Base-by-base conservation (phyloP, 352 stramenopile genomes). In the Globisporangium abappressorium region DNA sequence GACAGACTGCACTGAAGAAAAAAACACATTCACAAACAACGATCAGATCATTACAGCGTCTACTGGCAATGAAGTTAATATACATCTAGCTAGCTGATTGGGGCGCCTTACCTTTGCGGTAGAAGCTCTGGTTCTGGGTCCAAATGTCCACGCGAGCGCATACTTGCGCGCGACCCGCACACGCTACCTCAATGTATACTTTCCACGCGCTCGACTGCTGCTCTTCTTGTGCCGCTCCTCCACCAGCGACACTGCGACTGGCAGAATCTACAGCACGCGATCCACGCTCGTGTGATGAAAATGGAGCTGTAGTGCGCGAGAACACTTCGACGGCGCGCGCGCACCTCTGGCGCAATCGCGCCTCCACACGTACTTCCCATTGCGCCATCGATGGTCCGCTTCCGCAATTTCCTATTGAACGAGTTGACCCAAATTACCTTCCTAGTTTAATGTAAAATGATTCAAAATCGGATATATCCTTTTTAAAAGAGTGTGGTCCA, bases 1-100 rank as follows among this genome's bases (percentile, higher is more conserved):
- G 11, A 65, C 53, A 5, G 26, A 68, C 28, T 75, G 72, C 41
- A 85, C 77, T 85, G 49, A 73, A 59, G 71, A 18, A 62, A 34
- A 63, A 38, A 28, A 12, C 14, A 28, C 41, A 57, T 22, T 30
- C 51, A 18, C 51, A 57, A 18, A 34, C 51, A 26, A 34, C 24
- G 18, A 30, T 57, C 11, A 34, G 51, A 57, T 24, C 20, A 18
- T 28, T 33, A n/a, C 41, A n/a, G 15, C 41, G 5, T 49, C 41
- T 20, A 3, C 41, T 22, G 41, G 41, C 18, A 9, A 30, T 15
- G 22, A 57, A 14, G 26, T 6, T 24, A 41, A 18, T 46, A 22
- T 14, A 54, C n/a, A 46, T 18, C 7, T 0, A 30, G 33, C 28
- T n/a, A 26, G n/a, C 22, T 46, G 8, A 22, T 12, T 61, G 24